Base-by-base conservation (phyloP, 2,329 filamentous ascomycete species). In the Calycina marina region DNA sequence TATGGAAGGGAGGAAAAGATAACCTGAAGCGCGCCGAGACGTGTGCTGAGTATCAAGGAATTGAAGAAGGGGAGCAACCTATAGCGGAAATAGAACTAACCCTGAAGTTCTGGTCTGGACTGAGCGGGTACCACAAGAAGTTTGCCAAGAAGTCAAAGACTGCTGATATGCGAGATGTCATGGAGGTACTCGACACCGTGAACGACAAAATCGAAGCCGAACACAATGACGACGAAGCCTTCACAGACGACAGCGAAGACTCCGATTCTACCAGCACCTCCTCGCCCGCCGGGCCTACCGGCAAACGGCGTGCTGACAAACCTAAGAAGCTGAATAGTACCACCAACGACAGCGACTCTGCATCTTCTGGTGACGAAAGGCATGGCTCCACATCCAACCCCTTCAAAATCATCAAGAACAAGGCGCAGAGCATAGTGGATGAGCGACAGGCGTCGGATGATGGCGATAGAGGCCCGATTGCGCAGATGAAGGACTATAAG, bases 111-210 rank as follows among this genome's bases (percentile, higher is more conserved):
- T 75, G 69, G 65, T 60, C 61, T 8, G 75, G 75, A 0, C 24
- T 47, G 2, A 40, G 37, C 3, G 45, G 45, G n/a, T 47, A 44
- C 34, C 74, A 79, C 49, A 61, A 63, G 37, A 52, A 48, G 5
- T 65, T 69, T 38, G 69, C 72, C 1, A 48, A 55, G 8, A 55
- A 57, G 12, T 61, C 58, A 26, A 65, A 63, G 35, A 69, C 72
- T 35, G 48, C 46, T 1, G 62, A 74, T 38, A 53, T 78, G 37
- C 53, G 55, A 9, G 61, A 73, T 33, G 68, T 79, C 0, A 68
- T 77, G 59, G 69, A 79, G 48, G 72, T 75, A 3, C 58, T 78
- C 6, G 68, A 75, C 25, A 68, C 66, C 0, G 67, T 70, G 14
- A 61, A 67, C 11, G 70, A 77, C 40, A 67, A 73, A 46, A 61